These are phyloP conservation scores for Periconia digitata DNA, from an alignment of 2,329 filamentous ascomycete genomes.

Conservation along the genomic window DNA sequence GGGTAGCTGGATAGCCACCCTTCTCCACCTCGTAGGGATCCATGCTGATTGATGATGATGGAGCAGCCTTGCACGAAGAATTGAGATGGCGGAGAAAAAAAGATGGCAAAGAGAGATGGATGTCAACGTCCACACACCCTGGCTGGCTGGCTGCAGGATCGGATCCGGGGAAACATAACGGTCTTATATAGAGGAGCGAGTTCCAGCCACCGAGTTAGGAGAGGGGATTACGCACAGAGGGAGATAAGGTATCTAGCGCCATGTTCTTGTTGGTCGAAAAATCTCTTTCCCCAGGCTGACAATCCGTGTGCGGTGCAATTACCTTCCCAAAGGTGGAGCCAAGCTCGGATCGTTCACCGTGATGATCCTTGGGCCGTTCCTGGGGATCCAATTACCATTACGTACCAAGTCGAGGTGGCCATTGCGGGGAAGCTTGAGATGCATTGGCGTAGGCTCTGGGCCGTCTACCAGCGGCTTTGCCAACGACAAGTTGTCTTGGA, in stretches of 20 bases:
- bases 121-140: background rate
- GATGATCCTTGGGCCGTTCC: background rate
- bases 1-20: slow-evolving; percentile 13
- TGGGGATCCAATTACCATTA: slow-evolving; percentile 29
- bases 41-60: slow-evolving; percentile 5
- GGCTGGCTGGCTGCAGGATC: background rate
- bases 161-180: background rate
- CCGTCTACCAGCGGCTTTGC: slow-evolving; percentile 1
- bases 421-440: slow-evolving; percentile 4
- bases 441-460: background rate
- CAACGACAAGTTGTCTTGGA: background rate
- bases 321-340: background rate
- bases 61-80: background rate
- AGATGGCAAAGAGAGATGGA: background rate
- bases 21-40: slow-evolving; percentile 25
- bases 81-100: background rate
- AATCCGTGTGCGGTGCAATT: background rate
- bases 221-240: background rate
- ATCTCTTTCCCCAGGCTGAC: background rate
- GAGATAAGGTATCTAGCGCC: background rate
- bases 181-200: background rate
- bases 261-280: background rate
- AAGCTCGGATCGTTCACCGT: background rate
- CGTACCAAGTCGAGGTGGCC: slow-evolving; percentile 14
- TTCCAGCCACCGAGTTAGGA: background rate